Base-by-base conservation (phyloP, 352 stramenopile species). In the Blastocystis sp. region DNA sequence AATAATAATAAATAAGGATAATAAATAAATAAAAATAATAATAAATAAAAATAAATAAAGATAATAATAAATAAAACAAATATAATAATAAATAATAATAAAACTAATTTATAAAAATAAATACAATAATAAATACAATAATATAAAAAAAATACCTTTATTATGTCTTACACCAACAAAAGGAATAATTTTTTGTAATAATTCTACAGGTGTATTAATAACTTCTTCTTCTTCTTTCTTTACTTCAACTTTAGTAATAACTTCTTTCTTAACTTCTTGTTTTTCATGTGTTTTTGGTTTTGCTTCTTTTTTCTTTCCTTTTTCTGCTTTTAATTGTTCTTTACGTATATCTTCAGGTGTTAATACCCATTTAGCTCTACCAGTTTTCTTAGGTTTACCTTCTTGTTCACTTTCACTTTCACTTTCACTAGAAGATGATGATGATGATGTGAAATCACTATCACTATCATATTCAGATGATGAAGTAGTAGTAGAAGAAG, bases 281-380 rank as follows among this genome's bases (percentile, higher is more conserved):
- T 33, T 11, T 57, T 28, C 27, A 33, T 18, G 33, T 57, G 42
- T 28, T 41, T 9, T 11, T 45, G 25, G 18, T 57, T 36, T 21
- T 57, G 33, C 3, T 57, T 40, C 23, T 6, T 41, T 37, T 36
- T 57, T 37, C 13, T 16, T 36, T 36, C 21, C 10, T 36, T 43
- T n/a, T 13, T 37, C 46, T 21, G 25, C 46, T 24, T 57, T 57
- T 6, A 18, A 19, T 13, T 37, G 11, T 36, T 36, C 27, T 3
- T 33, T 37, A 25, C 45, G 19, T 18, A 57, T 57, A 21, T 57
- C 46, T 24, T 41, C 45, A n/a, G 46, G 46, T 21, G 42, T 33
- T 28, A 57, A 28, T 21, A 57, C 46, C 46, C 46, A 57, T 36
- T 57, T 57, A 19, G 46, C 46, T 31, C 46, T 33, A n/a, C 46